Conservation (phyloP, 2,329 filamentous ascomycete species). For the Colletotrichum siamense region DNA sequence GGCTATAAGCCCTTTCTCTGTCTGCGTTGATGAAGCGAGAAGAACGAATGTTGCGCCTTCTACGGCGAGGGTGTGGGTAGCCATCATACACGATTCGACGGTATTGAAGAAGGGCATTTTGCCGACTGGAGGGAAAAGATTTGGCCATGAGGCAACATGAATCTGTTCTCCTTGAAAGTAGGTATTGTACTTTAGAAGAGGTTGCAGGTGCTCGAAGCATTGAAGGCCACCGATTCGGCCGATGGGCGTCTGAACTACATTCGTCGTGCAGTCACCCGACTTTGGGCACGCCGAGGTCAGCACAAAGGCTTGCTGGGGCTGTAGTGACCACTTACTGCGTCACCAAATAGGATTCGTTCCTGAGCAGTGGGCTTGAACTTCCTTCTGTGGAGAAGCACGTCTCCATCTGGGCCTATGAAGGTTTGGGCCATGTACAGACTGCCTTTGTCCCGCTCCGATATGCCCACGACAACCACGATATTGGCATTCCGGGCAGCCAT, state of each 20-base stretch:
- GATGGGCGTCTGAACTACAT: background rate
- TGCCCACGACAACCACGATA: conserved; percentile 44
- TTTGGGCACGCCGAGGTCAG: background rate
- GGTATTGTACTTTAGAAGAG: background rate
- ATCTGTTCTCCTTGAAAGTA: background rate
- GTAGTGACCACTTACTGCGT: background rate
- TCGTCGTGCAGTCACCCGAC: background rate
- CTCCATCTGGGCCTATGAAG: conserved; percentile 45
- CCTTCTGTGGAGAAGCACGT: conserved; percentile 43
- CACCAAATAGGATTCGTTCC: background rate
- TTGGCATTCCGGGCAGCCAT: background rate
- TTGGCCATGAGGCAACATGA: background rate
- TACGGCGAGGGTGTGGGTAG: background rate
- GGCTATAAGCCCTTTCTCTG: background rate
- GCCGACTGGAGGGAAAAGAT: background rate
- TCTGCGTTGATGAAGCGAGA: background rate
- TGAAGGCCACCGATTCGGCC: background rate
- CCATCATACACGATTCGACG: background rate
- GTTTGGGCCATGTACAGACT: conserved; percentile 53
- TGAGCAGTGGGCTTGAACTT: conserved; percentile 38
- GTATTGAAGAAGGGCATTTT: background rate
- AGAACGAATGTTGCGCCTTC: background rate
- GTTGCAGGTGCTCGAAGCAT: background rate
- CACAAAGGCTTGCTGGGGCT: background rate
- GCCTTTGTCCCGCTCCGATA: conserved; percentile 50